Percentiles rank a stretch among this genome's conserved stretches.
phyloP scores from a whole-genome alignment of 805 yeast genomes.

The Citeromyces nyonsensis region DNA sequence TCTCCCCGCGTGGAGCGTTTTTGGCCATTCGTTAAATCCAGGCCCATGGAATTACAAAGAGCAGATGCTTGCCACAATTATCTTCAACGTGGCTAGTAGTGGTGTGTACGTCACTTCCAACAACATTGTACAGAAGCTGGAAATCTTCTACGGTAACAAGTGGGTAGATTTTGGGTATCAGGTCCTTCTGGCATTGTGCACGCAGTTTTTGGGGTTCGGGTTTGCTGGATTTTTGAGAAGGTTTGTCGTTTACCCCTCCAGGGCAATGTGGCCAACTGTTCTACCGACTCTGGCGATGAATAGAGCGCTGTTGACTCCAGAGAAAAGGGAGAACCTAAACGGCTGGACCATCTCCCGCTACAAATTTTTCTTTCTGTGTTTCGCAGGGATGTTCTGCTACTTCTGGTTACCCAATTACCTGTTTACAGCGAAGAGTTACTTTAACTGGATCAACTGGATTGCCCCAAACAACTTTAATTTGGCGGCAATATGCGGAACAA shows the following conservation, averaged over 20 bases:
- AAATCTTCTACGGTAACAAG: constrained; percentile 17
- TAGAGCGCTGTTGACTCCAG: no score
- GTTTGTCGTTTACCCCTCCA: constrained; percentile 44
- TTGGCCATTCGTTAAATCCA: constrained; percentile 26
- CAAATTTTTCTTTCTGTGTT: constrained; percentile 26
- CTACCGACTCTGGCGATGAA: no score
- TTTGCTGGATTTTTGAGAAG: constrained; percentile 48
- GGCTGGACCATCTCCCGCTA: constrained; percentile 48
- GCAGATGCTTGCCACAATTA: constrained; percentile 45
- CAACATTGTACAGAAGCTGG: constrained; percentile 15
- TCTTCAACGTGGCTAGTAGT: constrained; percentile 18
- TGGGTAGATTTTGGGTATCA: constrained; percentile 43
- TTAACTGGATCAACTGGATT: constrained; percentile 58
- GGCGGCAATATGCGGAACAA: constrained; percentile 49
- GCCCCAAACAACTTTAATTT: constrained; percentile 39
- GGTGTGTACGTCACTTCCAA: constrained; percentile 18
- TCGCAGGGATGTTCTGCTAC: constrained; percentile 25
- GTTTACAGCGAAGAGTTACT: constrained; percentile 39
- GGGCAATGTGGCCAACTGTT: constrained; percentile 64
- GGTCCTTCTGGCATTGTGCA: constrained; percentile 31
- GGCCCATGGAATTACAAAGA: constrained; percentile 55
- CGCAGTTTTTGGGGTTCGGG: constrained; percentile 55
- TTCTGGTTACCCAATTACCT: constrained; percentile 49
- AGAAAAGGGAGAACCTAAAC: no score
- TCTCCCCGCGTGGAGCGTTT: constrained; percentile 23